phyloP scores from a whole-genome alignment of 176 grass and related monocot genomes.

The Phyllostachys edulis region DNA sequence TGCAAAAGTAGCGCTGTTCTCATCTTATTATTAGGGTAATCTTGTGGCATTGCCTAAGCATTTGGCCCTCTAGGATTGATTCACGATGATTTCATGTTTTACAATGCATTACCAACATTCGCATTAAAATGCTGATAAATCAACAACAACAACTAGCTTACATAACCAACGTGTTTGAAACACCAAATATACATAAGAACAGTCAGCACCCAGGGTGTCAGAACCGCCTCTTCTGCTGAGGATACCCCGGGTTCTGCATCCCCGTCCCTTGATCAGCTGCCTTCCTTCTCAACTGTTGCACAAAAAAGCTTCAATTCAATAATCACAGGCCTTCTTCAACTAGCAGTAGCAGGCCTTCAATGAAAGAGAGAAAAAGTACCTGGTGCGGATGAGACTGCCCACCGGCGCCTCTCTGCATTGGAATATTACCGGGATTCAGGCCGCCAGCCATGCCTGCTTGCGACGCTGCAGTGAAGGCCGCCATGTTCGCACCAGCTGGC shows the following conservation, averaged over 20 bases:
- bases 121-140: constrained; percentile 8
- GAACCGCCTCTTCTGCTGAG: constrained; percentile 89
- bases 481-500: constrained; percentile 49
- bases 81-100: not conserved
- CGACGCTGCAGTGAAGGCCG: constrained; percentile 62
- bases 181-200: constrained; percentile 30
- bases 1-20: too few species aligned
- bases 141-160: constrained; percentile 23
- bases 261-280: constrained; percentile 69
- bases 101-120: constrained; percentile 5
- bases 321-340: constrained; percentile 11
- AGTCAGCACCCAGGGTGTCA: constrained; percentile 37
- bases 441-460: constrained; percentile 71
- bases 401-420: constrained; percentile 73
- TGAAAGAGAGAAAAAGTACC: constrained; percentile 27
- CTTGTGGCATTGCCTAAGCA: too few species aligned
- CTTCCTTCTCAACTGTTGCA: constrained; percentile 70
- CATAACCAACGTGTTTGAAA: not conserved
- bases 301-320: constrained; percentile 1
- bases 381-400: constrained; percentile 81
- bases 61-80: not conserved
- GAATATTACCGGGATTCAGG: constrained; percentile 74
- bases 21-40: too few species aligned
- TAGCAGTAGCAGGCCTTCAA: not conserved
- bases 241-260: constrained; percentile 92